phyloP scores from a whole-genome alignment of 441 rosid species.

The Euphorbia celastroides region DNA sequence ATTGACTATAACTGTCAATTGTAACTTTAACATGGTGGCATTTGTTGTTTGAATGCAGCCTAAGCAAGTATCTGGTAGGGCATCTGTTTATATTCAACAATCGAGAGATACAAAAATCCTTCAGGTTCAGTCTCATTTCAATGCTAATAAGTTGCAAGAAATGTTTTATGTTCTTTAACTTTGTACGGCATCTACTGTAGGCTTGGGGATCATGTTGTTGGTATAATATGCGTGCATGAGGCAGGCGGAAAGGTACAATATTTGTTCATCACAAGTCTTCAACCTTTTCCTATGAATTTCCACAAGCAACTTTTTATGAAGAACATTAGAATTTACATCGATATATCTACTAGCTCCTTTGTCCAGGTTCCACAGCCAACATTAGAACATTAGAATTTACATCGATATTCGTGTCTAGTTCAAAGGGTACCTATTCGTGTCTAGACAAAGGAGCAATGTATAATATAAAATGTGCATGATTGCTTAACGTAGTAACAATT shows the following conservation, averaged over 20 bases:
- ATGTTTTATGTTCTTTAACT: slow-evolving; percentile 2
- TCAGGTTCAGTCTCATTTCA: slow-evolving; percentile 29
- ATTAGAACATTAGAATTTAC: too few relatives aligned
- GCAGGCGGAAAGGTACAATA: slow-evolving; percentile 81
- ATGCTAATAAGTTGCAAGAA: neutral
- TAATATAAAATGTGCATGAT: neutral
- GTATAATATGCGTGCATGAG: slow-evolving; percentile 78
- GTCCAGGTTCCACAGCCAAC: slow-evolving; percentile 83
- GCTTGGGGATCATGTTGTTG: slow-evolving; percentile 97
- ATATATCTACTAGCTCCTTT: slow-evolving; percentile 29
- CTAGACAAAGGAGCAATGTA: too few relatives aligned
- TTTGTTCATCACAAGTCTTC: slow-evolving; percentile 1
- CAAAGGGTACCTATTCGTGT: too few relatives aligned
- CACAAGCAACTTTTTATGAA: neutral
- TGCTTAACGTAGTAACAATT: slow-evolving; percentile 9
- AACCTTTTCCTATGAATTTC: neutral
- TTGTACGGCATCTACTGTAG: slow-evolving; percentile 30
- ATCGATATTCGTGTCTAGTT: too few relatives aligned
- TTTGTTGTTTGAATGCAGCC: slow-evolving; percentile 29
- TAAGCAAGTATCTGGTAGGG: slow-evolving; percentile 65
- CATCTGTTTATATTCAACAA: slow-evolving; percentile 43
- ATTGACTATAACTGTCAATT: neutral
- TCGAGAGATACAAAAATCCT: slow-evolving; percentile 26
- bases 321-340: too few relatives aligned
- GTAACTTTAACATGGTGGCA: slow-evolving; percentile 9